Base-by-base conservation (phyloP, 768 basidiomycete species). In the Sutorius australiensis region DNA sequence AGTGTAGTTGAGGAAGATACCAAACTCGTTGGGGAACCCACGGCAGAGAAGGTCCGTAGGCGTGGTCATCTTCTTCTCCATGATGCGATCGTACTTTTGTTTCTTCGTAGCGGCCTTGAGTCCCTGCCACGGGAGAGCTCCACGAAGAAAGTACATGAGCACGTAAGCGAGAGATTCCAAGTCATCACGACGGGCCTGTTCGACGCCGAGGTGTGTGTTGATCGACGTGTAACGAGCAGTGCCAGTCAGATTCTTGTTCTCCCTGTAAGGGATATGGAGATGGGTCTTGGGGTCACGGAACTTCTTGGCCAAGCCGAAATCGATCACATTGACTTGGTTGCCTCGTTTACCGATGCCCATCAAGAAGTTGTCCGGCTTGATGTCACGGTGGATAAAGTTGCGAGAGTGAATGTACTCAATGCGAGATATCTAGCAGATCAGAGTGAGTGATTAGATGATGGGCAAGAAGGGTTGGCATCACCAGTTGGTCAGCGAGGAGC, bases 11-110 rank as follows among this genome's bases (percentile, higher is more conserved):
- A 99, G 77, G 82, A 98, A 98, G 63, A 98, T 97, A 38, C 94
- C 95, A 60, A 98, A 97, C 76, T 99, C 97, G 77, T 94, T 95
- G 56, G 97, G 95, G 83, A 97, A 98, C n/a, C 92, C 94, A 61
- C 95, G 94, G 78, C 95, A 98, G 28, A 99, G 84, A 53, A 95
- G 79, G 70, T 98, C 94, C 46, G 92, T 95, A 13, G 94, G 92
- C 0, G 94, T 97, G 34, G 97, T 98, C 94, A 99, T 98, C 84
- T 99, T 99, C 84, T 99, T 99, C 77, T 99, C 97, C 97, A 99
- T 99, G 77, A 99, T 99, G 55, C 97, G 88, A 74, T 98, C 97
- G 73, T 98, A 98, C 78, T 99, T 99, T 81, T 99, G 97, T 84
- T 99, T 99, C 92, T 99, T 99, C 54, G 97, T 99, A 37, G 95